These are phyloP conservation scores for Beauveria medogensis DNA, from an alignment of 2,329 filamentous ascomycete species.

Conservation along the genomic window DNA sequence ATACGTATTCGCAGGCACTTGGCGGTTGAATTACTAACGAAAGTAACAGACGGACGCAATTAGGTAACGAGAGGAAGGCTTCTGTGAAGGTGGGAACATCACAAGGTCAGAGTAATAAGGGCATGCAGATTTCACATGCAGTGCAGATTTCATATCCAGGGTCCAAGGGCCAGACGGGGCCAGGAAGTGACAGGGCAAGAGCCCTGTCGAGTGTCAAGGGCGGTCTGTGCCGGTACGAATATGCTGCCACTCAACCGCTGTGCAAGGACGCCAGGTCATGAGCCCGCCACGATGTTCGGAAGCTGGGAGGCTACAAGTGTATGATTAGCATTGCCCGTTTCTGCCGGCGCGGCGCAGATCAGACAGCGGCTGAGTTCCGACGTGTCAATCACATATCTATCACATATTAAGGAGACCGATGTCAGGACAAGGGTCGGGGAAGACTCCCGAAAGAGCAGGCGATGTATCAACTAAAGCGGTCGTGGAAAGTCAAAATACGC, in stretches of 20 bases:
- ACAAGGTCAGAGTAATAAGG: not conserved
- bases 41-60: constrained; percentile 3
- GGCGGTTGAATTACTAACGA: not conserved
- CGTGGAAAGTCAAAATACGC: not conserved
- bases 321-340: not conserved
- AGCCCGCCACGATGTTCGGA: not conserved
- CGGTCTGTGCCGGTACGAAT: no score
- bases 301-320: not conserved
- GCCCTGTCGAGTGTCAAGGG: not conserved
- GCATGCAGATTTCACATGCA: not conserved
- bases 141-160: not conserved
- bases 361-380: not conserved
- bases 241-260: not conserved
- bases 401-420: not conserved
- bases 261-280: not conserved
- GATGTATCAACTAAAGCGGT: not conserved
- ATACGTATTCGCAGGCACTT: not conserved
- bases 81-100: not conserved
- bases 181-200: not conserved
- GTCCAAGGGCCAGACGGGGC: not conserved
- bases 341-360: not conserved
- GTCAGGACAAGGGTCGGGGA: not conserved
- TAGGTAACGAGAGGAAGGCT: not conserved
- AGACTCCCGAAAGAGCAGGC: not conserved
- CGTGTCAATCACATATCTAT: not conserved